A percentile compares a stretch with the other conserved stretches of the same genome.
Evolutionary conservation across 164 flowering plant species (phyloP).

Genomic region (Kingdonia uniflora): DNA sequence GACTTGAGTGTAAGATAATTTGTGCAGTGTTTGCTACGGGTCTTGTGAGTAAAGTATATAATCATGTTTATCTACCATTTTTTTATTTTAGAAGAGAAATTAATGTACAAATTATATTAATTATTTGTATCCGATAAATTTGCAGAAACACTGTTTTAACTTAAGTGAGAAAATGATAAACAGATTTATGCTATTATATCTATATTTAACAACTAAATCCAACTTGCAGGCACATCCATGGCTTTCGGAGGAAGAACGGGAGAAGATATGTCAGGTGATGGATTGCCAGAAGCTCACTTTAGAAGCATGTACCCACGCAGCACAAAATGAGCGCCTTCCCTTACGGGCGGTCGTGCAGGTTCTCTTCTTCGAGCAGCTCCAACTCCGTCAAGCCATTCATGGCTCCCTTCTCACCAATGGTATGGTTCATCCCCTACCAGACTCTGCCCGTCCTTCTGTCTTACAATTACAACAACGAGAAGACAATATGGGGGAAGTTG

Average conservation of each 20-base stretch:
- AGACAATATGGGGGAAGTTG: not conserved
- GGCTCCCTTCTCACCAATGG: conserved; percentile 57
- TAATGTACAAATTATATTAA: too few relatives aligned
- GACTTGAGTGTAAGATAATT: not conserved
- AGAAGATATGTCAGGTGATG: conserved; percentile 65
- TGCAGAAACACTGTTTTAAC: too few relatives aligned
- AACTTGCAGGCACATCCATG: conserved; percentile 69
- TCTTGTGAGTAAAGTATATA: too few relatives aligned
- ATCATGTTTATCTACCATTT: too few relatives aligned
- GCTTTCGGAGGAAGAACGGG: conserved; percentile 72
- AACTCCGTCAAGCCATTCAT: conserved; percentile 87
- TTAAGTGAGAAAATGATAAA: too few relatives aligned
- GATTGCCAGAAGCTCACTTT: conserved; percentile 86
- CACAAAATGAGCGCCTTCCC: conserved; percentile 94
- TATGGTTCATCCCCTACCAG: conserved; percentile 9
- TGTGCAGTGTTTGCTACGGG: not conserved
- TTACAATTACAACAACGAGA: not conserved
- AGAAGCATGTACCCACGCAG: conserved; percentile 98
- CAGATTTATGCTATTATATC: too few relatives aligned
- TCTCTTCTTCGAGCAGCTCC: conserved; percentile 90
- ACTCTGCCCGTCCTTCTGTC: conserved; percentile 13
- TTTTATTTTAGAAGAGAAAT: too few relatives aligned
- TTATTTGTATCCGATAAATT: too few relatives aligned
- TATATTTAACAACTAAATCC: too few relatives aligned
- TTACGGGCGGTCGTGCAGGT: conserved; percentile 85